A percentile compares a stretch with the other conserved stretches of the same genome.
Evolutionary conservation across 1,284 basidiomycete species (phyloP).

Genomic region (Heterobasidion irregulare): DNA sequence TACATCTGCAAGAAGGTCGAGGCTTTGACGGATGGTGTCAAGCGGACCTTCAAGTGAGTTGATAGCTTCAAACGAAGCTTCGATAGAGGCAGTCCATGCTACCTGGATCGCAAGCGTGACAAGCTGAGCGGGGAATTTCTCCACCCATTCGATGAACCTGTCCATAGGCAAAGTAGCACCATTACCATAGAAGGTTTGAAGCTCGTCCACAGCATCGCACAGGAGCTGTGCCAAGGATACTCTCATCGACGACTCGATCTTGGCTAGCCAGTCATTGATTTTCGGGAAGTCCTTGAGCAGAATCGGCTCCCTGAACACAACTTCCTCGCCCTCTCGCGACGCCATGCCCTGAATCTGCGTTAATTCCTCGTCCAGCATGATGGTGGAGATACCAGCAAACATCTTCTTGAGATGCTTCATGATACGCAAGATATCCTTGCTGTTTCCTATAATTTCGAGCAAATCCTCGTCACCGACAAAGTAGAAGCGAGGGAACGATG

Average conservation of each 20-base stretch:
- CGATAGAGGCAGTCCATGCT: slow-evolving; percentile 87
- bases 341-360: slow-evolving; percentile 87
- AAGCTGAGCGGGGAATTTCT: slow-evolving; percentile 90
- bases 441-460: slow-evolving; percentile 98
- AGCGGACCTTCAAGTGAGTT: slow-evolving; percentile 60
- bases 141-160: slow-evolving; percentile 84
- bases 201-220: slow-evolving; percentile 71
- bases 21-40: slow-evolving; percentile 70
- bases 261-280: slow-evolving; percentile 98
- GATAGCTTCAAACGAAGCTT: slow-evolving; percentile 56
- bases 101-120: slow-evolving; percentile 93
- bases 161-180: slow-evolving; percentile 46
- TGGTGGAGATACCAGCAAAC: slow-evolving; percentile 95
- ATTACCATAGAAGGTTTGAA: slow-evolving; percentile 77
- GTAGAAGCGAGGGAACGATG: slow-evolving; percentile 98
- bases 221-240: slow-evolving; percentile 80
- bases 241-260: slow-evolving; percentile 93
- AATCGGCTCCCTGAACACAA: slow-evolving; percentile 79
- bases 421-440: slow-evolving; percentile 95
- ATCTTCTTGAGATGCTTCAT: slow-evolving; percentile 99
- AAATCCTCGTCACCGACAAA: slow-evolving; percentile 99
- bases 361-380: slow-evolving; percentile 84
- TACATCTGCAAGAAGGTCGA: slow-evolving; percentile 93
- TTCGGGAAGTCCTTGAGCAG: slow-evolving; percentile 89
- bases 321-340: slow-evolving; percentile 92